Conservation (phyloP, 73 alveolate species). For the Paramecium octaurelia region DNA sequence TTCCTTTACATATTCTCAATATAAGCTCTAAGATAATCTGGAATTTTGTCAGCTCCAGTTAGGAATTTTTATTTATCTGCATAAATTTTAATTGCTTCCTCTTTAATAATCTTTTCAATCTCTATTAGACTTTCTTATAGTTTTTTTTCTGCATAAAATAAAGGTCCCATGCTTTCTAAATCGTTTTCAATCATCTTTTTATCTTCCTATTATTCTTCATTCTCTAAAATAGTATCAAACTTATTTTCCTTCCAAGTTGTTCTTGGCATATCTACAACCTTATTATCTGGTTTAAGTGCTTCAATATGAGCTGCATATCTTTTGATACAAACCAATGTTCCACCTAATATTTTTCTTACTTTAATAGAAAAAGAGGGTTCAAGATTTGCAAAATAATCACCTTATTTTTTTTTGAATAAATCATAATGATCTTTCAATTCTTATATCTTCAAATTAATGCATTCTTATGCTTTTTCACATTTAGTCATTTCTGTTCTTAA, state of each 20-base stretch:
- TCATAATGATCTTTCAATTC: not conserved
- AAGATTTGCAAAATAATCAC: constrained; percentile 30
- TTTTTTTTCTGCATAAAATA: constrained; percentile 43
- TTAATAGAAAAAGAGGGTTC: constrained; percentile 27
- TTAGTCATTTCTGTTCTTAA: constrained; percentile 65
- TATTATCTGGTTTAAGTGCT: constrained; percentile 54
- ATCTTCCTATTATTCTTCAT: constrained; percentile 43
- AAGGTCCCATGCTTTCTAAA: constrained; percentile 57
- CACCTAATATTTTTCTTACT: constrained; percentile 37
- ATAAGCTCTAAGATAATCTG: constrained; percentile 56
- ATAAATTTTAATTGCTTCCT: constrained; percentile 49
- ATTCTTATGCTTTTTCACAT: constrained; percentile 62
- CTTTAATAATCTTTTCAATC: constrained; percentile 49
- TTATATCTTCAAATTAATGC: not conserved
- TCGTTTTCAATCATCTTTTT: constrained; percentile 32
- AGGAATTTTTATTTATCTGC: constrained; percentile 52
- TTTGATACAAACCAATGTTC: constrained; percentile 14
- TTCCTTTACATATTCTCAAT: constrained; percentile 50
- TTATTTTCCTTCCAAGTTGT: constrained; percentile 53
- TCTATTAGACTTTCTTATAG: constrained; percentile 49
- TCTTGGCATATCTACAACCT: constrained; percentile 59
- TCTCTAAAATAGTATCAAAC: constrained; percentile 58
- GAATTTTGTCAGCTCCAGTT: constrained; percentile 61
- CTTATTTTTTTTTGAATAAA: constrained; percentile 6
- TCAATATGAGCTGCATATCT: constrained; percentile 58